A percentile compares a stretch with the other conserved stretches of the same genome.
These are phyloP conservation scores for Trichosporon faecale DNA, from an alignment of 1,284 basidiomycete species.

Conservation along the genomic window DNA sequence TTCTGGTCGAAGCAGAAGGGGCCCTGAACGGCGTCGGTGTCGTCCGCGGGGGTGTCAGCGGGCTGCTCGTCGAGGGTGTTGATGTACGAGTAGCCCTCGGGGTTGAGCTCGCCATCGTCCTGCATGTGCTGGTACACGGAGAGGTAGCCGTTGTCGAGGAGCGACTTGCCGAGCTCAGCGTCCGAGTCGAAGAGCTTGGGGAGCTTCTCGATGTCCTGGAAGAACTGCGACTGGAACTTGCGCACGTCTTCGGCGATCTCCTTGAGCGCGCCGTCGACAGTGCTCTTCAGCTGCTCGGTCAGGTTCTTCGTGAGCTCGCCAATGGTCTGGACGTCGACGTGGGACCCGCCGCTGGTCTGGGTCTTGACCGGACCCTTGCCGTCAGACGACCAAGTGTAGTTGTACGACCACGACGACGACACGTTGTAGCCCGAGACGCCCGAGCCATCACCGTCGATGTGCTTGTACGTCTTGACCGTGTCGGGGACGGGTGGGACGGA, in stretches of 20 bases:
- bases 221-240: background rate
- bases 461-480: constrained; percentile 6
- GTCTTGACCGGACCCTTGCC: constrained; percentile 7
- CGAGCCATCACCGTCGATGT: background rate
- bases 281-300: background rate
- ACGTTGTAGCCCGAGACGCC: constrained; percentile 4
- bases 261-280: background rate
- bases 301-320: constrained; percentile 8
- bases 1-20: constrained; percentile 72
- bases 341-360: background rate
- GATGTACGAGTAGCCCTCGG: background rate
- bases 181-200: constrained; percentile 5
- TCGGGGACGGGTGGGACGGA: background rate
- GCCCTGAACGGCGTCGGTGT: background rate
- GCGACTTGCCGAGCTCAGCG: constrained; percentile 2
- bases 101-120: background rate
- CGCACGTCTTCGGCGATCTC: constrained; percentile 2
- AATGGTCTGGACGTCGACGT: constrained; percentile 8
- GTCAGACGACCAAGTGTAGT: constrained; percentile 2
- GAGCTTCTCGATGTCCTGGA: constrained; percentile 3
- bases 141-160: constrained; percentile 7
- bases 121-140: constrained; percentile 6
- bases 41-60: background rate
- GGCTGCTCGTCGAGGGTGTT: background rate
- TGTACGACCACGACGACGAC: constrained; percentile 4